Evolutionary conservation across 257 asterid genomes (phyloP).

Genomic region (Oldenlandia corymbosa): DNA sequence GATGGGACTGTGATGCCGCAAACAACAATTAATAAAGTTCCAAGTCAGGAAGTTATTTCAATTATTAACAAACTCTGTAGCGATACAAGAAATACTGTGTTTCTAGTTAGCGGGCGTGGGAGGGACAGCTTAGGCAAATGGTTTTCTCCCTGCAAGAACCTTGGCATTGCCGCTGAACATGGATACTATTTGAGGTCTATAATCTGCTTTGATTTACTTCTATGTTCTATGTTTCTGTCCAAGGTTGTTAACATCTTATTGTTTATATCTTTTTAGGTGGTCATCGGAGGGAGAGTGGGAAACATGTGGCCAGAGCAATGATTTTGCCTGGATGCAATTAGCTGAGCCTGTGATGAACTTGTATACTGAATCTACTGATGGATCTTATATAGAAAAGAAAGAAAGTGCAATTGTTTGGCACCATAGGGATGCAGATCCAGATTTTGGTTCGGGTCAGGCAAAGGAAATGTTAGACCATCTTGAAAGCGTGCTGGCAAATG

Average conservation of each 20-base stretch:
- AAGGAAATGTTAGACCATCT: slow-evolving; percentile 50
- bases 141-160: slow-evolving; percentile 42
- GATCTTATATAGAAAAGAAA: slow-evolving; percentile 39
- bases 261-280: slow-evolving; percentile 26
- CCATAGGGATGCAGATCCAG: slow-evolving; percentile 44
- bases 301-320: slow-evolving; percentile 32
- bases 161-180: slow-evolving; percentile 52
- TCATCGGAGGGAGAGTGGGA: slow-evolving; percentile 34
- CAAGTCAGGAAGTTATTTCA: slow-evolving; percentile 32
- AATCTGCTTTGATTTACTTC: background rate
- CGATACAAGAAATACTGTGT: slow-evolving; percentile 35
- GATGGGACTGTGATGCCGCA: slow-evolving; percentile 54
- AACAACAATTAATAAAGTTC: slow-evolving; percentile 30
- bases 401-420: slow-evolving; percentile 54
- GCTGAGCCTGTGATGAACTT: slow-evolving; percentile 46
- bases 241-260: background rate
- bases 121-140: slow-evolving; percentile 40
- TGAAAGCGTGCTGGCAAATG: slow-evolving; percentile 47
- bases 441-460: slow-evolving; percentile 47
- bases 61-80: slow-evolving; percentile 29
- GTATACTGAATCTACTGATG: slow-evolving; percentile 50
- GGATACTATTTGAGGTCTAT: slow-evolving; percentile 39
- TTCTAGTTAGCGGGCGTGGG: slow-evolving; percentile 46
- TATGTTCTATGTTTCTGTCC: background rate
- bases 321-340: slow-evolving; percentile 42